Conservation (phyloP, 1,139 yeast genomes). For the Yamadazyma membranifaciens region DNA sequence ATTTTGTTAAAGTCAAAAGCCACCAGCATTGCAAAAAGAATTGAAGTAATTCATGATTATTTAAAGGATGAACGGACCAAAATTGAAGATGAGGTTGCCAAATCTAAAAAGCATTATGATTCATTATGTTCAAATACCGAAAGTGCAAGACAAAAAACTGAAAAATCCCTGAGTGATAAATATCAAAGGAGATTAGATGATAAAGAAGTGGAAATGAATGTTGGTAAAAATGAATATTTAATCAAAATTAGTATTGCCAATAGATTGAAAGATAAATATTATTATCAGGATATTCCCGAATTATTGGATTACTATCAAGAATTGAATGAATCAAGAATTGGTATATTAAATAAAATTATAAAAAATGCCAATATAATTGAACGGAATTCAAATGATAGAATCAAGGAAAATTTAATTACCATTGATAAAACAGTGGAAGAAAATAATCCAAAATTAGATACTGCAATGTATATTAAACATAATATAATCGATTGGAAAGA, state of each 20-base stretch:
- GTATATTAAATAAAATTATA: conserved; percentile 68
- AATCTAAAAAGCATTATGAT: conserved; percentile 76
- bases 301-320: conserved; percentile 83
- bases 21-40: conserved; percentile 53
- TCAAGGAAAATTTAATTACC: conserved; percentile 50
- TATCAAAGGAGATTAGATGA: conserved; percentile 57
- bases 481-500: conserved; percentile 75
- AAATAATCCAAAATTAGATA: conserved; percentile 73
- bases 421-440: conserved; percentile 62
- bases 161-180: conserved; percentile 58
- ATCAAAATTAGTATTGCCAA: conserved; percentile 82
- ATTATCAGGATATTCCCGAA: conserved; percentile 92
- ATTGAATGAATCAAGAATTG: conserved; percentile 76
- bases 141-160: conserved; percentile 68
- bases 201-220: conserved; percentile 78
- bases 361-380: conserved; percentile 66
- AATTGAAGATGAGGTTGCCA: conserved; percentile 64
- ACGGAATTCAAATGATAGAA: conserved; percentile 51
- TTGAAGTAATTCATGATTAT: conserved; percentile 59
- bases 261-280: conserved; percentile 87
- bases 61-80: conserved; percentile 56
- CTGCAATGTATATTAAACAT: conserved; percentile 92
- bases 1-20: conserved; percentile 53
- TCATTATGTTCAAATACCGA: conserved; percentile 80
- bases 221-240: conserved; percentile 78